phyloP scores from a whole-genome alignment of 495 filamentous ascomycete genomes.

The Hyaloscypha bicolor region DNA sequence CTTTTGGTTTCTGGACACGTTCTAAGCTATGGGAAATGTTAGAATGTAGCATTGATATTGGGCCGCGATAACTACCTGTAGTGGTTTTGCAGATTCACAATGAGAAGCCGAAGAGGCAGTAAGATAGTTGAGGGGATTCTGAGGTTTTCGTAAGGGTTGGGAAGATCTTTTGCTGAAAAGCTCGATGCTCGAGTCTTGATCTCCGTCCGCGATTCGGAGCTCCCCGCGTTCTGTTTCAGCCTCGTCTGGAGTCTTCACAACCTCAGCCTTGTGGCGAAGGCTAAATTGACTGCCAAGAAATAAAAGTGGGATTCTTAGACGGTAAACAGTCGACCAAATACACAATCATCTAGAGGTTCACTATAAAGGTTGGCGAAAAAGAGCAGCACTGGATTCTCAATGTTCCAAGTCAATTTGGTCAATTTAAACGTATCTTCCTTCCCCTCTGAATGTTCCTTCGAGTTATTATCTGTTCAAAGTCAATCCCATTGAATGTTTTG shows the following conservation, averaged over 20 bases:
- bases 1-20: background rate
- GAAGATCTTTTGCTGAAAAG: background rate
- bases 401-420: too few species aligned
- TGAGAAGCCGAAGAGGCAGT: background rate
- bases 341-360: too few species aligned
- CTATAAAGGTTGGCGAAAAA: too few species aligned
- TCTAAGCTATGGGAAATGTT: background rate
- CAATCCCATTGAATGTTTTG: too few species aligned
- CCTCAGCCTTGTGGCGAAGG: background rate
- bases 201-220: conserved; percentile 23
- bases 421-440: too few species aligned
- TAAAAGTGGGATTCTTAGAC: too few species aligned
- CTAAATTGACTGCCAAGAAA: too few species aligned
- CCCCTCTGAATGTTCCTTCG: too few species aligned
- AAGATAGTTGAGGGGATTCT: background rate
- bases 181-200: background rate
- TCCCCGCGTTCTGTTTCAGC: conserved; percentile 22
- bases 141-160: background rate
- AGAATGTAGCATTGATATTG: background rate
- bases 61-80: background rate
- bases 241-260: background rate
- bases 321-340: too few species aligned
- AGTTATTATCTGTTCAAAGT: too few species aligned
- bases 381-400: too few species aligned
- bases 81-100: background rate